These are phyloP conservation scores for Extremus antarcticus DNA, from an alignment of 495 filamentous ascomycete species.

Conservation along the genomic window DNA sequence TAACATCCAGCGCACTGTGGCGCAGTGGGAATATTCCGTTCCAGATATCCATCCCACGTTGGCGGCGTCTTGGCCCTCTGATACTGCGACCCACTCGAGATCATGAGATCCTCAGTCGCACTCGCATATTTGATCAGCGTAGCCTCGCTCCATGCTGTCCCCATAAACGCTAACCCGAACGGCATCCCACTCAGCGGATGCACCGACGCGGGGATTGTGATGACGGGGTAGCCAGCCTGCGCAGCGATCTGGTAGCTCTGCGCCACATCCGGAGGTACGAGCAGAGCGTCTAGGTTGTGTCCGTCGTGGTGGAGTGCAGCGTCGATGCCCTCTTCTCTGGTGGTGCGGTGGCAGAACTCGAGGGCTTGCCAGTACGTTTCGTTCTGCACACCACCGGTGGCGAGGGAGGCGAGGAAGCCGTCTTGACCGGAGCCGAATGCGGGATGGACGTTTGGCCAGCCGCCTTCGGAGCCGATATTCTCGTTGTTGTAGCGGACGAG, in stretches of 20 bases:
- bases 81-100: conserved; percentile 28
- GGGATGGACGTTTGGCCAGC: conserved; percentile 43
- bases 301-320: conserved; percentile 44
- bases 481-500: conserved; percentile 55
- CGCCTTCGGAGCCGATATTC: conserved; percentile 59
- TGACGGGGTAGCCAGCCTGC: conserved; percentile 37
- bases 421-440: conserved; percentile 65
- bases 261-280: conserved; percentile 57
- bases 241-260: conserved; percentile 46
- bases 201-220: conserved; percentile 54
- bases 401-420: conserved; percentile 50
- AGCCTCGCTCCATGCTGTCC: conserved; percentile 53
- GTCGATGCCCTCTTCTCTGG: conserved; percentile 57
- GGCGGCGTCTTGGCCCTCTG: conserved; percentile 35
- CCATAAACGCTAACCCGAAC: conserved; percentile 57
- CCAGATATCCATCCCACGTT: conserved; percentile 42
- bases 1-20: conserved; percentile 4
- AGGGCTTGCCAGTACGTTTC: conserved; percentile 56
- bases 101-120: conserved; percentile 58
- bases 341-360: conserved; percentile 45
- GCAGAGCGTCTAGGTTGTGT: conserved; percentile 42
- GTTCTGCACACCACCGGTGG: conserved; percentile 49
- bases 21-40: conserved; percentile 36
- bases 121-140: conserved; percentile 52
- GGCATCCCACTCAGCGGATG: conserved; percentile 50